Evolutionary conservation across 2,329 filamentous ascomycete genomes (phyloP), one percentile per base, ranked within the genome.

Genomic region (Torrubiellomyces zombiae): DNA sequence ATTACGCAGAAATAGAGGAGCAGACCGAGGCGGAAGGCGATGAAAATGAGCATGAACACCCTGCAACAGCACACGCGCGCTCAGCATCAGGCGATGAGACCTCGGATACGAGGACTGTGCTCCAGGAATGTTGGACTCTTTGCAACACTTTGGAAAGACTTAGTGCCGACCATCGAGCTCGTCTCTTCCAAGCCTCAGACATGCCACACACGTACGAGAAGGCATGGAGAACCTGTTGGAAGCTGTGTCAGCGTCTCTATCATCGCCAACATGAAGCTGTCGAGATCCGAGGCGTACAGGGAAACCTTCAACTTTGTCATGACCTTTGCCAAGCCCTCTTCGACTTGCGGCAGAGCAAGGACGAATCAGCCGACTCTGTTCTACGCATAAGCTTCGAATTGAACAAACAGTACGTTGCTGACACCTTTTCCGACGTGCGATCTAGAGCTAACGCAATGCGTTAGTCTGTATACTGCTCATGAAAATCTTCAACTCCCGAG

Each of bases 181-280:
- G 79, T 12, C 74, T 83, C 16, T 86, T 89, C 48, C 73, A 70
- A 45, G 77, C 67, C 38, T 74, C 76, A 1, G 74, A 72, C 9
- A 75, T 70, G 8, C 75, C 76, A 1, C 75, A 82, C 36, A 68
- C 75, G 15, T 79, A 92, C 43, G 81, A 92, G 45, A 75, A 77
- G 38, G 83, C 85, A 1, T 94, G 85, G 86, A 82, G 79, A 47
- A 79, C 77, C 32, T 95, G 85, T 51, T 95, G 85, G 86, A 78
- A 76, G 38, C 58, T 95, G 14, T 95, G 85, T 44, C 81, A 92
- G 45, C 76, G 78, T 29, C 63, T 95, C 3, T 94, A 94, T 44
- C 70, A 83, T 32, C 81, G 75, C 35, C 67, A 75, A 25, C 72
- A 86, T 28, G 75, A 83, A 34, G 64, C 75, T 26, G 59, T 70